phyloP scores from a whole-genome alignment of 139 green algal genomes.

The Gonium pectorale region DNA sequence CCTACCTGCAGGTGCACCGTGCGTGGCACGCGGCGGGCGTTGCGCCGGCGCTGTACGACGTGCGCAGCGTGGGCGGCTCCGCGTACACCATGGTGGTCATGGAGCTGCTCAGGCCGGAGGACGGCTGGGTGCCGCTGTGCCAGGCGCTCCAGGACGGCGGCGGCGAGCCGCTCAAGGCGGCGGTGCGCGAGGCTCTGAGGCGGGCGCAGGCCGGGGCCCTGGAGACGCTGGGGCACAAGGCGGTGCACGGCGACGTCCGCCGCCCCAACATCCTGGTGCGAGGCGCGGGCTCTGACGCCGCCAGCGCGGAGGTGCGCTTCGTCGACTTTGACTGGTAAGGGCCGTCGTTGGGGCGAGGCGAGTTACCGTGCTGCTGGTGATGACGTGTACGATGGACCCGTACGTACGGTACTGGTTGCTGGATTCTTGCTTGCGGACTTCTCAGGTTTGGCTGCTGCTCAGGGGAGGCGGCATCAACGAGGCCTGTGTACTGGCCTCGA shows the following conservation, averaged over 20 bases:
- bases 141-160: not conserved
- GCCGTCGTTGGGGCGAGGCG: no score
- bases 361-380: no score
- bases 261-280: not conserved
- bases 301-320: not conserved
- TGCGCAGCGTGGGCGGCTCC: not conserved
- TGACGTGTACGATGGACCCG: no score
- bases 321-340: conserved; percentile 17
- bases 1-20: not conserved
- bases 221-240: not conserved
- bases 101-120: not conserved
- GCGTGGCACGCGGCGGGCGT: not conserved
- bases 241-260: not conserved
- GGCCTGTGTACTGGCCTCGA: not conserved
- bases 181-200: not conserved
- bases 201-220: not conserved
- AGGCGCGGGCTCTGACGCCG: not conserved
- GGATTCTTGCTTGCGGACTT: no score
- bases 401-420: no score
- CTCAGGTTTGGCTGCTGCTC: no score
- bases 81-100: not conserved
- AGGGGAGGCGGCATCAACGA: not conserved
- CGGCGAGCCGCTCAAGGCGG: not conserved
- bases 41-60: not conserved
- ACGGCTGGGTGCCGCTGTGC: not conserved